Base-by-base conservation (phyloP, 2,329 filamentous ascomycete species). In the Phialophora expanda region DNA sequence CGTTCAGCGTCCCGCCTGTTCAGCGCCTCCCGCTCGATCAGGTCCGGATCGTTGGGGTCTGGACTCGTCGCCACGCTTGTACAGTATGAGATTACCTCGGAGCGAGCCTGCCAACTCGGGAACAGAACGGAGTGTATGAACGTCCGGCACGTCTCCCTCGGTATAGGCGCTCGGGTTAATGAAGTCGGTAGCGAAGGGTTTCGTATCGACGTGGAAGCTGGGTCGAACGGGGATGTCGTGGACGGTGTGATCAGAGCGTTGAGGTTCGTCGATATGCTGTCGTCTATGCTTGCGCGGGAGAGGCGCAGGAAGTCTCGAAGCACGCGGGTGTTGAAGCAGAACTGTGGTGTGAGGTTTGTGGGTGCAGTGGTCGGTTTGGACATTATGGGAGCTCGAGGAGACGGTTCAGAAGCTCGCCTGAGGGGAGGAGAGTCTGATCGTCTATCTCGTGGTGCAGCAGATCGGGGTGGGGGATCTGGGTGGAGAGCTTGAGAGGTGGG, bases 241-340 rank as follows among this genome's bases (percentile, higher is more conserved):
- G 91, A 85, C 0, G 94, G 94, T 0, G 90, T 93, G 53, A 92
- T 81, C 44, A 98, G 85, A 1, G 92, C 92, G 81, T 98, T 98
- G 67, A 99, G 87, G 74, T 96, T 94, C 75, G 97, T 93, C 0
- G 88, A 88, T 75, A 99, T 98, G 53, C 91, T 92, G 79, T 99
- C 95, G 79, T 99, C 95, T 74, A 97, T 89, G 56, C 90, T 87
- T 60, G 87, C 84, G 69, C 95, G 88, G 9, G 94, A 97, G 70
- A 95, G 79, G 46, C 93, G 90, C 24, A 99, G 85, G 77, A 99
- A 99, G 77, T 97, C 95, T 97, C 74, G 69, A 65, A 70, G 60
- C 30, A 65, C 60, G 4, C 59, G 62, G 11, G 62, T 67, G 64
- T 74, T 69, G 73, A 70, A 59, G 78, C 91, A 95, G 74, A 93